phyloP scores from a whole-genome alignment of 139 green algal genomes.

The Ettlia oleoabundans region DNA sequence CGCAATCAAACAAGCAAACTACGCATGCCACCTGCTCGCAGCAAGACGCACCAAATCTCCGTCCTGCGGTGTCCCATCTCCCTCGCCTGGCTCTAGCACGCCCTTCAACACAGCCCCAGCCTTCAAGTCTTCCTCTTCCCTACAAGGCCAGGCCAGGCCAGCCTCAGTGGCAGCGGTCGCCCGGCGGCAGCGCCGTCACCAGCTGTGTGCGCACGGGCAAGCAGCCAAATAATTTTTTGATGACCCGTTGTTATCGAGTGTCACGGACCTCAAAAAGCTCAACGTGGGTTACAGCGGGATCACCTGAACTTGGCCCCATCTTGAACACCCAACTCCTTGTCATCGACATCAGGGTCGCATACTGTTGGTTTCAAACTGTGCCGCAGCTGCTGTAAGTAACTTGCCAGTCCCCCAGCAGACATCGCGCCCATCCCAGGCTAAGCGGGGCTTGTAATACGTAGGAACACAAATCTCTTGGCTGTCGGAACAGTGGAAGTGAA shows the following conservation, averaged over 20 bases:
- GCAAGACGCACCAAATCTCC: conserved; percentile 35
- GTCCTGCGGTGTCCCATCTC: conserved; percentile 11
- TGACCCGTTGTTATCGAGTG: too few species aligned
- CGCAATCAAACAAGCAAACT: too few species aligned
- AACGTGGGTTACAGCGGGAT: not conserved
- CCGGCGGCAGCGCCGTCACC: too few species aligned
- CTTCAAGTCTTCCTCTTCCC: conserved; percentile 42
- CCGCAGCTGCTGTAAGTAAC: conserved; percentile 30
- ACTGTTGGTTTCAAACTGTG: not conserved
- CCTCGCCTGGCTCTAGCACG: conserved; percentile 27
- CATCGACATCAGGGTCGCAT: conserved; percentile 32
- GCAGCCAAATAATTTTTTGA: too few species aligned
- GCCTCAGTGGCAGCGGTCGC: too few species aligned
- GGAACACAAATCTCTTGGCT: too few species aligned
- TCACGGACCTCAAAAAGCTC: not conserved
- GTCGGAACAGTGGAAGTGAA: too few species aligned
- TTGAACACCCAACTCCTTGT: conserved; percentile 28
- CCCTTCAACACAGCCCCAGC: conserved; percentile 42
- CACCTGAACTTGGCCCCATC: conserved; percentile 35
- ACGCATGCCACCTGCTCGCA: not conserved
- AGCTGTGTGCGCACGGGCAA: too few species aligned
- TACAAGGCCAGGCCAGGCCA: too few species aligned
- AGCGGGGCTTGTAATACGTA: too few species aligned
- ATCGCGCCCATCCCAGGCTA: too few species aligned
- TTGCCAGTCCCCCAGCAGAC: not conserved